These are phyloP conservation scores for Striga hermonthica DNA, from an alignment of 305 asterid species.

Conservation along the genomic window DNA sequence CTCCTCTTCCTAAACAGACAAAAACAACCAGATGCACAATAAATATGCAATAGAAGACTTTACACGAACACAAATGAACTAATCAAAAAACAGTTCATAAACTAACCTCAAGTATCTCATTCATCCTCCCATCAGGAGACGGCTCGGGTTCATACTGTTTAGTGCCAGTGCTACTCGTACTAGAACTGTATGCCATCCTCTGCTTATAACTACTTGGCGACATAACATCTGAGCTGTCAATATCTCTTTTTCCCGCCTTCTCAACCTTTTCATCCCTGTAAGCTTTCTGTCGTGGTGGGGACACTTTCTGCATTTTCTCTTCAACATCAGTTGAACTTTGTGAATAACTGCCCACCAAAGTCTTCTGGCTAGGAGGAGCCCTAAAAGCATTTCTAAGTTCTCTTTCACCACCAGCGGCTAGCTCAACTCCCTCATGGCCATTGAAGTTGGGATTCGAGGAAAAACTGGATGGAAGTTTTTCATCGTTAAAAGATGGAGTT, in stretches of 20 bases:
- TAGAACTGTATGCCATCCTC: conserved; percentile 40
- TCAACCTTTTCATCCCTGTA: conserved; percentile 64
- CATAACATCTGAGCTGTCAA: conserved; percentile 38
- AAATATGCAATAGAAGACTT: conserved; percentile 9
- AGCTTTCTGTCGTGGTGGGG: conserved; percentile 75
- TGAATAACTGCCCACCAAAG: conserved; percentile 34
- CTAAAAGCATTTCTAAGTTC: conserved; percentile 37
- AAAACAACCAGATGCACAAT: conserved; percentile 7
- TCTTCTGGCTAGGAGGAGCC: conserved; percentile 54
- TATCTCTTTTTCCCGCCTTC: conserved; percentile 51
- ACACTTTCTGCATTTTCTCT: conserved; percentile 79
- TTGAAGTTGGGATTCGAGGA: conserved; percentile 44
- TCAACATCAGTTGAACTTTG: conserved; percentile 58
- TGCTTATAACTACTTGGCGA: conserved; percentile 42
- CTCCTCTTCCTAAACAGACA: conserved; percentile 73
- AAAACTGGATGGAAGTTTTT: conserved; percentile 48
- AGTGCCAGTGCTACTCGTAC: conserved; percentile 25
- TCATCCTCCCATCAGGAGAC: conserved; percentile 60
- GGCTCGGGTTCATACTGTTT: conserved; percentile 46
- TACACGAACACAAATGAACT: not conserved
- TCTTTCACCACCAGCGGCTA: conserved; percentile 1
- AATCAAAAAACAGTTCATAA: not conserved
- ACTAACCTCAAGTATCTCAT: conserved; percentile 85
- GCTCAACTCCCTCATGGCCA: conserved; percentile 55
- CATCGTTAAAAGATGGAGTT: conserved; percentile 48